phyloP scores from a whole-genome alignment of 306 rosid genomes.

The Lotus japonicus region DNA sequence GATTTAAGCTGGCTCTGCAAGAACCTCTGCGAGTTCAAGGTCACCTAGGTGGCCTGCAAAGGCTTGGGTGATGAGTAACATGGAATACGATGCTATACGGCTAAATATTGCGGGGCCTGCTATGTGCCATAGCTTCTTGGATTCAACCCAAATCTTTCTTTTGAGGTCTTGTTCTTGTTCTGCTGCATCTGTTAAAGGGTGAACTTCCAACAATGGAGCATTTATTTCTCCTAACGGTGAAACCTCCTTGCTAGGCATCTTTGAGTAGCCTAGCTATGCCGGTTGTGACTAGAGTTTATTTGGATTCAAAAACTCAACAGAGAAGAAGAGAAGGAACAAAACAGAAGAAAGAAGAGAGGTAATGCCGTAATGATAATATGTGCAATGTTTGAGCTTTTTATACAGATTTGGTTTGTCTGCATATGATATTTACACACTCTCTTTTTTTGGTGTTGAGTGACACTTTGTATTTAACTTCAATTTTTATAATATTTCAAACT shows the following conservation, averaged over 20 bases:
- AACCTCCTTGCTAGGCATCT: constrained; percentile 26
- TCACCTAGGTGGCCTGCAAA: constrained; percentile 79
- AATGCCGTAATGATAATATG: no score
- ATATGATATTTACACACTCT: no score
- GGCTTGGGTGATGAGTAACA: constrained; percentile 64
- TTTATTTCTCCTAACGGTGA: constrained; percentile 27
- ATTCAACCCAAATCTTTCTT: constrained; percentile 42
- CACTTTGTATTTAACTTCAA: no score
- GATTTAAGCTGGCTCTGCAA: constrained; percentile 59
- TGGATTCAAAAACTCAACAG: not conserved
- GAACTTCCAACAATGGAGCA: constrained; percentile 30
- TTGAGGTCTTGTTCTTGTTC: constrained; percentile 18
- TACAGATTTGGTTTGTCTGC: no score
- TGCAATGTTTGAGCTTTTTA: no score
- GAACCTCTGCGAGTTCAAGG: constrained; percentile 64
- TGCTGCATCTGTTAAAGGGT: constrained; percentile 5
- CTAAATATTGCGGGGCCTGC: constrained; percentile 69
- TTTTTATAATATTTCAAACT: no score
- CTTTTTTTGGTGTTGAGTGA: no score
- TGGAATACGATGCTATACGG: constrained; percentile 44
- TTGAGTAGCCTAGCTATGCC: not conserved
- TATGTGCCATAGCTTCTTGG: constrained; percentile 74
- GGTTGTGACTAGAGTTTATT: not conserved
- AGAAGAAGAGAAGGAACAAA: not conserved
- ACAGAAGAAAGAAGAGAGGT: no score